A percentile compares a stretch with the other conserved stretches of the same genome.
Evolutionary conservation across 2,329 filamentous ascomycete genomes (phyloP).

Genomic region (Talaromyces albobiverticillius): DNA sequence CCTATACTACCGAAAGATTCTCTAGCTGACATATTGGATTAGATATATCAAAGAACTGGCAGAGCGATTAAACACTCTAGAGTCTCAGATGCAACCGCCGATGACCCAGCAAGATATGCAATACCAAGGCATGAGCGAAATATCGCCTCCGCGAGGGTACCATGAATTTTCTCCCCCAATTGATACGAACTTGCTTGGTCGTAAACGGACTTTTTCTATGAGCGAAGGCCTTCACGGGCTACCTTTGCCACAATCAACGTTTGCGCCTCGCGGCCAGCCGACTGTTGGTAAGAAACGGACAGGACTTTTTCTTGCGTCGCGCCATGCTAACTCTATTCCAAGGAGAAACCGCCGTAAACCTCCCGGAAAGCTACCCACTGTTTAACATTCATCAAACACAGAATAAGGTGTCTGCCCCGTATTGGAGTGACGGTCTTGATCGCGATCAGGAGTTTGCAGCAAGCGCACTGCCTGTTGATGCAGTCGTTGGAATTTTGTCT

Average conservation of each 20-base stretch:
- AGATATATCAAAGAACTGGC: constrained; percentile 91
- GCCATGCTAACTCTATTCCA: constrained; percentile 4
- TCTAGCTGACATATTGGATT: constrained; percentile 17
- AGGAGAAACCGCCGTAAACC: constrained; percentile 16
- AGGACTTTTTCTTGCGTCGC: neutral
- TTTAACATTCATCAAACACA: constrained; percentile 34
- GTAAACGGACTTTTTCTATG: constrained; percentile 51
- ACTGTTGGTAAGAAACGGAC: constrained; percentile 29
- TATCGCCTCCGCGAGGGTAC: constrained; percentile 41
- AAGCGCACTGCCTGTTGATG: constrained; percentile 6
- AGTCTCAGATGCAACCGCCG: constrained; percentile 64
- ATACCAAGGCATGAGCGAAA: constrained; percentile 43
- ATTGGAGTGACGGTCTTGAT: constrained; percentile 32
- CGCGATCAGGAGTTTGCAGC: constrained; percentile 22
- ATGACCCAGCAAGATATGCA: constrained; percentile 40
- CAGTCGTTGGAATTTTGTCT: constrained; percentile 18
- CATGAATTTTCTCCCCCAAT: constrained; percentile 56
- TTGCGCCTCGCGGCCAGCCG: constrained; percentile 33
- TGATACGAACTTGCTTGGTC: constrained; percentile 36
- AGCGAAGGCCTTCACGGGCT: constrained; percentile 45
- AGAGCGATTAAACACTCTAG: constrained; percentile 77
- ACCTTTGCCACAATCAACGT: constrained; percentile 39
- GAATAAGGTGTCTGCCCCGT: constrained; percentile 35
- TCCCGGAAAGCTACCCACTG: constrained; percentile 16
- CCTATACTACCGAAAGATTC: neutral